Percentiles rank a stretch among this genome's conserved stretches.
Evolutionary conservation across 2,329 filamentous ascomycete species (phyloP).

Genomic region (Triangularia verruculosa): DNA sequence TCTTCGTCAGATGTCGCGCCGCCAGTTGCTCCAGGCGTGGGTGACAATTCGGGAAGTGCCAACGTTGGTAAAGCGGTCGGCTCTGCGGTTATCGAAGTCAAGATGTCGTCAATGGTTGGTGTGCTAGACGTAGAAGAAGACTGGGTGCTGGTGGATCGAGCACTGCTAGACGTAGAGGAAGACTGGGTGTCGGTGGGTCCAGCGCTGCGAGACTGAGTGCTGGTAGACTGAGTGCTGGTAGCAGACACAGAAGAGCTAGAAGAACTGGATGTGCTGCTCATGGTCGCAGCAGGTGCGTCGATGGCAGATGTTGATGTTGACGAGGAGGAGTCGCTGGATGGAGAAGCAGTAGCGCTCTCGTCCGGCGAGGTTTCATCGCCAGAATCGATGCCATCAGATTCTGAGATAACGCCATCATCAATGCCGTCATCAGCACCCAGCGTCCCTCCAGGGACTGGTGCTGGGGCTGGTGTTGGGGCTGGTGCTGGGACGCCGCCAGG

Average conservation of each 20-base stretch:
- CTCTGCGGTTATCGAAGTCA: constrained; percentile 1
- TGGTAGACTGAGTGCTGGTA: neutral
- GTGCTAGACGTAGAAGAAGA: neutral
- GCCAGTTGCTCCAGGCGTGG: constrained; percentile 5
- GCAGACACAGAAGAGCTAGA: neutral
- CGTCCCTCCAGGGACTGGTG: neutral
- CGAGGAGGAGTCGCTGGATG: neutral
- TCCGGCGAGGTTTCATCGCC: constrained; percentile 10
- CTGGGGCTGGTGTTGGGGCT: neutral
- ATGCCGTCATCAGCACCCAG: constrained; percentile 10
- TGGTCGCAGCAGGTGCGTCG: neutral
- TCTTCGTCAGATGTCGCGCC: neutral
- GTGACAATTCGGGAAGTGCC: neutral
- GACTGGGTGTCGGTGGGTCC: neutral
- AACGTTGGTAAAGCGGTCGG: neutral
- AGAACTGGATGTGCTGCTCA: neutral
- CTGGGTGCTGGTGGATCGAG: neutral
- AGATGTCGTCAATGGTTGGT: constrained; percentile 8
- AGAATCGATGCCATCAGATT: constrained; percentile 11
- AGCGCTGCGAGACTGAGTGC: neutral
- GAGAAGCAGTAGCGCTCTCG: constrained; percentile 1
- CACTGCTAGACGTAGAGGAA: neutral
- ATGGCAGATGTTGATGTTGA: constrained; percentile 1
- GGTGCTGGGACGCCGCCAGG: neutral
- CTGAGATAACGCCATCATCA: constrained; percentile 8